These are phyloP conservation scores for Coemansia sp. DNA, from an alignment of 192 early-diverging fungal species.

Conservation along the genomic window DNA sequence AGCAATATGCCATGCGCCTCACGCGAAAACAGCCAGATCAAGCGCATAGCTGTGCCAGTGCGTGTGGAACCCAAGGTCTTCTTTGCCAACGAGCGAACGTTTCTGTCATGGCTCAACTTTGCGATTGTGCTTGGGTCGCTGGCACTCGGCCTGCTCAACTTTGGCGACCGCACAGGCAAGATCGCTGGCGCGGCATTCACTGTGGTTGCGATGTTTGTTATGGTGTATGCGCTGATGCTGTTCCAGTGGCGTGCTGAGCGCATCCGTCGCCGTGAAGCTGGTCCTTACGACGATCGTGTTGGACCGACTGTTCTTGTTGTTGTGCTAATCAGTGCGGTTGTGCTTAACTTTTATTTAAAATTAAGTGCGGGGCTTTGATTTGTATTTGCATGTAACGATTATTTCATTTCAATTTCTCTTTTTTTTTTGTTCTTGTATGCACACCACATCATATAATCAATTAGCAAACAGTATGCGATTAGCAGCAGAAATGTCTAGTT, in stretches of 20 bases:
- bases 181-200: conserved; percentile 74
- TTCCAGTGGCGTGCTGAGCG: conserved; percentile 76
- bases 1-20: conserved; percentile 21
- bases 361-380: conserved; percentile 33
- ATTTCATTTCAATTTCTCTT: background rate
- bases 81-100: conserved; percentile 94
- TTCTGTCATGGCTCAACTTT: conserved; percentile 88
- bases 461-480: background rate
- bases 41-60: conserved; percentile 74
- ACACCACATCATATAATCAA: background rate
- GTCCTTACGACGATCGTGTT: conserved; percentile 73
- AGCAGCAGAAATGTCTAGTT: too few species aligned
- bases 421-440: background rate
- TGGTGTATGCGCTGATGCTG: conserved; percentile 75
- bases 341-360: conserved; percentile 74
- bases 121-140: conserved; percentile 74
- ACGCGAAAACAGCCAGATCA: conserved; percentile 18
- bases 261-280: conserved; percentile 65
- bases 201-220: conserved; percentile 68
- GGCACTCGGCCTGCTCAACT: conserved; percentile 79
- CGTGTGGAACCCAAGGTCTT: conserved; percentile 91
- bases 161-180: conserved; percentile 73
- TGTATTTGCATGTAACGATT: background rate
- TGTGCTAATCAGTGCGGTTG: conserved; percentile 63
- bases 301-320: conserved; percentile 48